Percentiles rank a stretch among this genome's conserved stretches.
Conservation (phyloP, 345 rosid species). For the Populus tremula region DNA sequence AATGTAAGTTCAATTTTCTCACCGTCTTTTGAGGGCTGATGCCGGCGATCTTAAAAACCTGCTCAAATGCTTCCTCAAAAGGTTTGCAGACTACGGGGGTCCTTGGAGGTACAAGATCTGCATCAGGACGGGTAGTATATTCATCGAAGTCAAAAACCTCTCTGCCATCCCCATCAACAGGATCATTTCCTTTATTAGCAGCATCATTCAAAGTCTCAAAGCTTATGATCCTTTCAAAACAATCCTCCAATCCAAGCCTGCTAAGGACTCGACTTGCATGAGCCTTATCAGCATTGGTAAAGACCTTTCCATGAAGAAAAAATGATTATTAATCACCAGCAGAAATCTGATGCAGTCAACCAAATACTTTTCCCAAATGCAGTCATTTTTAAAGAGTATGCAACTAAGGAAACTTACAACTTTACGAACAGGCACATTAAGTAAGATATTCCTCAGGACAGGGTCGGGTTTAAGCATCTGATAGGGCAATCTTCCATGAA, state of each 20-base stretch:
- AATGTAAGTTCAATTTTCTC: constrained; percentile 17
- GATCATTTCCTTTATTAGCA: constrained; percentile 23
- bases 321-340: background rate
- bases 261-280: constrained; percentile 65
- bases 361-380: background rate
- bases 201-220: constrained; percentile 77
- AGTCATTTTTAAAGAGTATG: background rate
- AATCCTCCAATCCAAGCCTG: constrained; percentile 78
- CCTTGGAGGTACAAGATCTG: constrained; percentile 47
- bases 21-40: constrained; percentile 67
- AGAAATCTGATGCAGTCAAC: background rate
- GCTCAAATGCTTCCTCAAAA: constrained; percentile 51
- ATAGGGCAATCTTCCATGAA: constrained; percentile 91
- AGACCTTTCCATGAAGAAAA: constrained; percentile 43
- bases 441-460: constrained; percentile 67
- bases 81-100: constrained; percentile 80
- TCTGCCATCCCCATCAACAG: constrained; percentile 41
- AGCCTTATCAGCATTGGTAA: constrained; percentile 79
- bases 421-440: constrained; percentile 69
- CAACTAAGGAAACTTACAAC: constrained; percentile 47
- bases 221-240: constrained; percentile 83
- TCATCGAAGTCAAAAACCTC: constrained; percentile 52
- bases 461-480: constrained; percentile 80
- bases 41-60: constrained; percentile 56
- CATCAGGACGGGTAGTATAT: constrained; percentile 7